Evolutionary conservation across 2,329 filamentous ascomycete genomes (phyloP), one percentile per base, ranked within the genome.

Genomic region (Colletotrichum kahawae): DNA sequence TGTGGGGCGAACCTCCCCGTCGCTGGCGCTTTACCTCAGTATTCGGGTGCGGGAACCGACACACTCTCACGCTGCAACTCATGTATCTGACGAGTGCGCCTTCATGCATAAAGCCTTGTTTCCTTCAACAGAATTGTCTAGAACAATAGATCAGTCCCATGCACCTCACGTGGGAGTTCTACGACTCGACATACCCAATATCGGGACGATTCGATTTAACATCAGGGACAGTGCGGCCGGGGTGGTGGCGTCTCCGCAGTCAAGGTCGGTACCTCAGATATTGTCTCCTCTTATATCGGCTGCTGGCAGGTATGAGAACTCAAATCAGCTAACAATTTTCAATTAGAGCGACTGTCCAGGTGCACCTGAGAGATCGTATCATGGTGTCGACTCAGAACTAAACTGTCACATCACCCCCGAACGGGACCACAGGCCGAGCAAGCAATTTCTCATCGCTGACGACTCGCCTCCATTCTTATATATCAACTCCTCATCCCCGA

Each of bases 221-320:
- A 56, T 68, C 69, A 56, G 71, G 57, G 56, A 72, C 48, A 56
- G 70, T 72, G 72, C 34, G 34, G 69, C 69, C 57, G 36, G 72
- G 62, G 72, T 62, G 48, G 69, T 72, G 72, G 72, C 64, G 72
- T 72, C 63, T 75, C 62, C 69, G 69, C 63, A 72, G 68, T 51
- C 62, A 67, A 67, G 72, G 72, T 72, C 57, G 43, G 72, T 72
- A 72, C 33, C 57, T 72, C 63, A 67, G n/a, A 33, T 56, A 24
- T 33, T 66, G 56, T 24, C n/a, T 75, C 29, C 34, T 72, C 69
- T 75, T 73, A 75, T 73, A 75, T 59, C 51, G 43, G 51, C 33
- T 21, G 48, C 27, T 34, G 56, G 56, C 33, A 21, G 64, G 62
- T 31, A 51, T 54, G 43, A 64, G 57, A 73, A 64, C 63, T 63